Conservation (phyloP, 805 yeast genomes). For the Tetrapisispora namnaoensis region DNA sequence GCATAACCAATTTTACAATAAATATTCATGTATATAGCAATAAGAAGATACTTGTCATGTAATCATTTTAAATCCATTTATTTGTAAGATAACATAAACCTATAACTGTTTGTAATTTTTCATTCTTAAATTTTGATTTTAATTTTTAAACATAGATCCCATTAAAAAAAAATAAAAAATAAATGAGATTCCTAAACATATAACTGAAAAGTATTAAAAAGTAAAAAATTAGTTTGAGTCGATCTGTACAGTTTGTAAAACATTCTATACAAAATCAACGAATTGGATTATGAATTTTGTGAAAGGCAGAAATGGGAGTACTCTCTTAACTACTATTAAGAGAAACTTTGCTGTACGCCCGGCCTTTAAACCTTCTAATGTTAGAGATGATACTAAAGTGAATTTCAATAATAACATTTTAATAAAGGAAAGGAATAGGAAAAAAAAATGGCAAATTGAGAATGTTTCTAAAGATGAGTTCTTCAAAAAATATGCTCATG, state of each 20-base stretch:
- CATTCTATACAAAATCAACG: neutral
- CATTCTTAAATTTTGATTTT: no score
- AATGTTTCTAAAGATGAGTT: conserved; percentile 53
- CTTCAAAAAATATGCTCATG: conserved; percentile 58
- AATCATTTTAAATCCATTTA: no score
- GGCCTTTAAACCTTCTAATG: neutral
- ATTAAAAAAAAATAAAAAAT: no score
- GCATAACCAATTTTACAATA: neutral
- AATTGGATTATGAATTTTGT: neutral
- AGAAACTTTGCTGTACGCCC: neutral
- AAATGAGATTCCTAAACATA: neutral
- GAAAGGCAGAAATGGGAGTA: neutral
- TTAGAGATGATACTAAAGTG: neutral
- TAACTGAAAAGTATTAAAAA: no score
- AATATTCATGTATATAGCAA: neutral
- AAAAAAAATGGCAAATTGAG: conserved; percentile 59
- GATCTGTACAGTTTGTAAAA: no score
- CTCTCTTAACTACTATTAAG: neutral
- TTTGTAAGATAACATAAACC: no score
- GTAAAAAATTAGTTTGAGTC: no score
- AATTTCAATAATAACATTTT: conserved; percentile 27
- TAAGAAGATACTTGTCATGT: neutral
- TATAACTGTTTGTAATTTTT: no score
- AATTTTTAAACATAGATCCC: no score
- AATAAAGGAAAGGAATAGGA: conserved; percentile 18